Conservation (phyloP, 2,329 filamentous ascomycete species). For the Colletotrichum eremochloae region DNA sequence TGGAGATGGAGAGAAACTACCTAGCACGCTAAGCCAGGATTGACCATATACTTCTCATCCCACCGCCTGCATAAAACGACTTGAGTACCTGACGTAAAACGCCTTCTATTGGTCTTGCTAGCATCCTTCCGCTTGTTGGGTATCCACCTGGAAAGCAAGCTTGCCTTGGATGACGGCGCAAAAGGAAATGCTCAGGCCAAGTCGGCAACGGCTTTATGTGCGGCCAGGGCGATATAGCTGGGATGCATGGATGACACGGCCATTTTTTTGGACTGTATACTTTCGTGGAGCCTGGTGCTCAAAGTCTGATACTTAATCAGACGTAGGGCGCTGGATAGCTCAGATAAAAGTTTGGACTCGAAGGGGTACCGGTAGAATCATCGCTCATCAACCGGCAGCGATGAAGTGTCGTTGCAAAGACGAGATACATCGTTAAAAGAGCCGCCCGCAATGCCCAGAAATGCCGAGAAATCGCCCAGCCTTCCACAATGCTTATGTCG, state of each 20-base stretch:
- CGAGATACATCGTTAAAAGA: slow-evolving; percentile 12
- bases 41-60: slow-evolving; percentile 14
- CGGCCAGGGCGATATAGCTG: background rate
- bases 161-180: background rate
- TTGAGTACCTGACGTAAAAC: slow-evolving; percentile 3
- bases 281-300: too few species aligned
- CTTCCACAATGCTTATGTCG: slow-evolving; percentile 31
- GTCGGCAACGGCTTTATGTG: slow-evolving; percentile 6
- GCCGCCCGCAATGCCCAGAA: slow-evolving; percentile 28
- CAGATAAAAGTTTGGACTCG: background rate
- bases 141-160: slow-evolving; percentile 9
- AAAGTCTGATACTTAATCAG: background rate
- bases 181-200: background rate
- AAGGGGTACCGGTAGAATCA: background rate
- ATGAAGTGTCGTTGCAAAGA: slow-evolving; percentile 10
- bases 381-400: background rate
- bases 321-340: background rate
- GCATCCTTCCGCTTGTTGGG: background rate
- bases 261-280: background rate
- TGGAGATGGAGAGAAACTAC: background rate
- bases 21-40: background rate
- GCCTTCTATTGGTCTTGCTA: slow-evolving; percentile 21
- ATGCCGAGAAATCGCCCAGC: slow-evolving; percentile 34
- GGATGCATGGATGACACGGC: background rate
- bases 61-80: slow-evolving; percentile 20